Percentiles rank a stretch among this genome's conserved stretches.
These are phyloP conservation scores for Pouteria campechiana DNA, from an alignment of 179 eudicot genomes.

Conservation along the genomic window DNA sequence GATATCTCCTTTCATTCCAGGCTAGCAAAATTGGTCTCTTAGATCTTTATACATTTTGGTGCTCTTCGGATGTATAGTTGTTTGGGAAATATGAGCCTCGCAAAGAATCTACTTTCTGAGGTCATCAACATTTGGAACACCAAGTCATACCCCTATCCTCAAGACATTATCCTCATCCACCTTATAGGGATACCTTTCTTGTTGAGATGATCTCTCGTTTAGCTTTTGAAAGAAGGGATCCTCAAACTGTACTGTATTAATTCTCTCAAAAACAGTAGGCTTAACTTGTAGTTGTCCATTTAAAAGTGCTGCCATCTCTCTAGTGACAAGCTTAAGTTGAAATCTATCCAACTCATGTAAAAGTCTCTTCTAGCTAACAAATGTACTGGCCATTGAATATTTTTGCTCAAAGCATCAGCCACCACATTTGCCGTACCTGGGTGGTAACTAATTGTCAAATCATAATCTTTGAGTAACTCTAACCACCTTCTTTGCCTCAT, in stretches of 20 bases:
- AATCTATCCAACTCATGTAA: no score
- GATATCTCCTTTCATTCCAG: conserved; percentile 2
- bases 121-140: background rate
- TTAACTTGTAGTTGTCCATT: background rate
- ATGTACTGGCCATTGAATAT: background rate
- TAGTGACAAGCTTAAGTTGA: no score
- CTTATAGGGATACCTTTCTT: background rate
- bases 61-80: background rate
- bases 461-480: conserved; percentile 6
- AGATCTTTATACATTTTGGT: conserved; percentile 3
- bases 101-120: background rate
- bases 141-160: background rate
- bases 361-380: no score
- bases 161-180: background rate
- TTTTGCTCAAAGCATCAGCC: conserved; percentile 1
- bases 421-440: conserved; percentile 6
- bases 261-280: background rate
- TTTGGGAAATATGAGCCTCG: background rate
- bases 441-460: background rate
- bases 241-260: background rate
- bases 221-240: background rate
- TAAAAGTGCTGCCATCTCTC: no score
- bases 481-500: conserved; percentile 6
- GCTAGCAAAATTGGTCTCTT: no score
- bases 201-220: background rate